Evolutionary conservation across 2,329 filamentous ascomycete species (phyloP).

Genomic region (Epichloe sp.): DNA sequence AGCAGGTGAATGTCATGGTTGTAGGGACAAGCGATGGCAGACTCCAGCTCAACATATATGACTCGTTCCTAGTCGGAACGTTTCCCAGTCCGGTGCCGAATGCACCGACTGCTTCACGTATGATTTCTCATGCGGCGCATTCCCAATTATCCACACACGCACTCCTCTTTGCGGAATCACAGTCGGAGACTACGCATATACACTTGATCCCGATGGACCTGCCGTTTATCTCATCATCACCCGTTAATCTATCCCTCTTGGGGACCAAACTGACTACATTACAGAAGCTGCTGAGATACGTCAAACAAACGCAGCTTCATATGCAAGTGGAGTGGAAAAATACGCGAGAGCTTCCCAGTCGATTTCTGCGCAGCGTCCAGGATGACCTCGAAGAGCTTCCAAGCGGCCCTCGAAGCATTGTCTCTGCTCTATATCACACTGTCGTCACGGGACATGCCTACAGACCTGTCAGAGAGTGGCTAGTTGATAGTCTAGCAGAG

Average conservation of each 20-base stretch:
- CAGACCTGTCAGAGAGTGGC: conserved; percentile 68
- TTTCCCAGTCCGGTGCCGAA: conserved; percentile 37
- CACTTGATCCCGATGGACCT: conserved; percentile 66
- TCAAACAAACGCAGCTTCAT: conserved; percentile 66
- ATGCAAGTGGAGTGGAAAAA: conserved; percentile 75
- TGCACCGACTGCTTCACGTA: conserved; percentile 15
- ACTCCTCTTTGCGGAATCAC: conserved; percentile 42
- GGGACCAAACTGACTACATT: conserved; percentile 78
- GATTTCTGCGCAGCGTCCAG: conserved; percentile 67
- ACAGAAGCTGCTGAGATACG: conserved; percentile 75
- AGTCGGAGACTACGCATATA: conserved; percentile 19
- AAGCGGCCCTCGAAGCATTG: conserved; percentile 47
- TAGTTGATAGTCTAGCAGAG: conserved; percentile 71
- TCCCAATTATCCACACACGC: conserved; percentile 63
- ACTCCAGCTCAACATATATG: conserved; percentile 70
- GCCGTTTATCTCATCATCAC: conserved; percentile 66
- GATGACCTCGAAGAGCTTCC: conserved; percentile 53
- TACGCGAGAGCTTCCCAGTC: conserved; percentile 61
- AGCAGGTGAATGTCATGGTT: conserved; percentile 68
- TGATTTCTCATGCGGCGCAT: conserved; percentile 56
- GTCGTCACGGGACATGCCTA: conserved; percentile 74
- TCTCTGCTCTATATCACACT: conserved; percentile 70
- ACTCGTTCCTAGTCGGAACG: conserved; percentile 67
- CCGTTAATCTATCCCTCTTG: conserved; percentile 69
- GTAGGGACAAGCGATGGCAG: conserved; percentile 58